phyloP scores from a whole-genome alignment of 2,329 filamentous ascomycete species.

The Trichophyton benhamiae region DNA sequence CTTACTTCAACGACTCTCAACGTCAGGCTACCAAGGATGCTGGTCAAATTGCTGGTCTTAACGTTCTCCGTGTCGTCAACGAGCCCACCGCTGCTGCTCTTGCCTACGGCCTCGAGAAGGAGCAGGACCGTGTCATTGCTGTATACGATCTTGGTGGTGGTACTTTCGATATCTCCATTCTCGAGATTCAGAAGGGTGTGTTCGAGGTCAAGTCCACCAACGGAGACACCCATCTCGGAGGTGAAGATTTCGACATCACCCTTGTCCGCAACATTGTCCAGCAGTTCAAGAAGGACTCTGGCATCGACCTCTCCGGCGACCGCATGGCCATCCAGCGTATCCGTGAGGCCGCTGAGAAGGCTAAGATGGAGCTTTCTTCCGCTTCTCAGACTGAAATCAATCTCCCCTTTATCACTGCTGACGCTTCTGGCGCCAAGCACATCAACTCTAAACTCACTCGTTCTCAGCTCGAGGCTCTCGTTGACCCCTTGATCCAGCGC shows the following conservation, averaged over 20 bases:
- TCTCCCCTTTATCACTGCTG: constrained; percentile 95
- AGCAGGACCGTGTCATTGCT: constrained; percentile 75
- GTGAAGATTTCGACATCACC: constrained; percentile 93
- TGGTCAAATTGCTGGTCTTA: constrained; percentile 88
- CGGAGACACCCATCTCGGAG: constrained; percentile 95
- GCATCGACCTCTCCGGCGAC: constrained; percentile 78
- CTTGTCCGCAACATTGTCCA: constrained; percentile 87
- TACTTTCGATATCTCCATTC: constrained; percentile 97
- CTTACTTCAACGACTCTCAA: constrained; percentile 98
- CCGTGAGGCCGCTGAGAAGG: constrained; percentile 96
- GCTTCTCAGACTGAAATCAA: constrained; percentile 95
- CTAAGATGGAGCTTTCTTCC: constrained; percentile 96
- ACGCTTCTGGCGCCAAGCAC: constrained; percentile 91
- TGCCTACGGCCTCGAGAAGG: constrained; percentile 93
- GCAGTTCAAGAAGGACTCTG: constrained; percentile 93
- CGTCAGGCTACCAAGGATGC: constrained; percentile 97
- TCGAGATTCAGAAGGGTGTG: constrained; percentile 94
- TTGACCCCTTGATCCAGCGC: constrained; percentile 73
- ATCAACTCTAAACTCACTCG: constrained; percentile 93
- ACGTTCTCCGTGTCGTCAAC: constrained; percentile 95
- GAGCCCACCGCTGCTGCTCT: constrained; percentile 93
- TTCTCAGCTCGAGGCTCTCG: constrained; percentile 82
- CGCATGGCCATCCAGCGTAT: constrained; percentile 99
- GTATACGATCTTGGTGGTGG: constrained; percentile 98
- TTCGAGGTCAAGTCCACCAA: constrained; percentile 99